Evolutionary conservation across 2,329 filamentous ascomycete species (phyloP).

Genomic region (Orbilia javanica): DNA sequence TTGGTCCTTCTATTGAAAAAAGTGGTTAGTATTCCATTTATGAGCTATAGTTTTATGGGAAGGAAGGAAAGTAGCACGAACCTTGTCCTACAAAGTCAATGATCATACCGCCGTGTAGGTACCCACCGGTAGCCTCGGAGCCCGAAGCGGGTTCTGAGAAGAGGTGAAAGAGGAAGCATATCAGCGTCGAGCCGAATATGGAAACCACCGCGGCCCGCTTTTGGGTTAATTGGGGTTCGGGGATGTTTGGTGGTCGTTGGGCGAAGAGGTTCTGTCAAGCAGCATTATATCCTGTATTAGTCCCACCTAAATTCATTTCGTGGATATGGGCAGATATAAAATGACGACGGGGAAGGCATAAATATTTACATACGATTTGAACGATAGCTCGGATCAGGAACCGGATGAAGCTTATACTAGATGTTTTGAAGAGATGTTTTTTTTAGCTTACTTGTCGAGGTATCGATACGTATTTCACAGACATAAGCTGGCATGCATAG

Average conservation of each 20-base stretch:
- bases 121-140: slow-evolving; percentile 74
- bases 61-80: slow-evolving; percentile 34
- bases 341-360: neutral
- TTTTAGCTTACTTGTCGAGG: neutral
- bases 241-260: slow-evolving; percentile 69
- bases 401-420: slow-evolving; percentile 75
- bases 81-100: slow-evolving; percentile 77
- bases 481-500: neutral
- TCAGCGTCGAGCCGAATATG: slow-evolving; percentile 72
- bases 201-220: slow-evolving; percentile 72
- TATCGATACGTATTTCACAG: neutral
- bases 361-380: slow-evolving; percentile 65
- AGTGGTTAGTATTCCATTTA: slow-evolving; percentile 12
- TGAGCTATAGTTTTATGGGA: neutral
- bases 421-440: neutral
- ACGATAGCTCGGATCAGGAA: slow-evolving; percentile 72
- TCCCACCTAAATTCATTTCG: neutral
- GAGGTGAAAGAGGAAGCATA: slow-evolving; percentile 74
- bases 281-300: neutral
- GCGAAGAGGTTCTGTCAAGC: slow-evolving; percentile 53
- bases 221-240: slow-evolving; percentile 73
- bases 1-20: slow-evolving; percentile 68
- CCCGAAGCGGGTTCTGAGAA: slow-evolving; percentile 71
- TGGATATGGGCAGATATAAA: neutral
- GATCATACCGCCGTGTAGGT: slow-evolving; percentile 76